phyloP scores from a whole-genome alignment of 768 basidiomycete species.

The Sporobolomyces roseus region DNA sequence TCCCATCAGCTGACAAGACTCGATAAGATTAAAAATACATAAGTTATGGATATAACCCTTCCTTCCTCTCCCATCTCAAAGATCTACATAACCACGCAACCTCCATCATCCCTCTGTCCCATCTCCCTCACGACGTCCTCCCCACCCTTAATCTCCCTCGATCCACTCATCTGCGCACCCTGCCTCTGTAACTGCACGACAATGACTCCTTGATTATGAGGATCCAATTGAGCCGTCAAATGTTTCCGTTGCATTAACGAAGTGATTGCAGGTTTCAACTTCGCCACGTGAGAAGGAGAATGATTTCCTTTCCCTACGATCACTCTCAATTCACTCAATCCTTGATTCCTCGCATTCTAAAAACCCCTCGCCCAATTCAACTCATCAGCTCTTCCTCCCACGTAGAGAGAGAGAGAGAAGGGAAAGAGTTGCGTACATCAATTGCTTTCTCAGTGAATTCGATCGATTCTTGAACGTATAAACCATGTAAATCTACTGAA shows the following conservation, averaged over 20 bases:
- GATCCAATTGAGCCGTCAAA: conserved; percentile 70
- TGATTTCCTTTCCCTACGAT: conserved; percentile 77
- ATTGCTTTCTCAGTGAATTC: conserved; percentile 67
- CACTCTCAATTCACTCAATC: conserved; percentile 64
- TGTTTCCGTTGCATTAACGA: conserved; percentile 71
- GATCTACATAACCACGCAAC: conserved; percentile 38
- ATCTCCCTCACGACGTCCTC: conserved; percentile 33
- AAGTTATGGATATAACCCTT: background rate
- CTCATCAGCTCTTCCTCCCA: background rate
- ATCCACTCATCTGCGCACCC: conserved; percentile 14
- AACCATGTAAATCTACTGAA: conserved; percentile 82
- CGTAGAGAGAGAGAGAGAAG: background rate
- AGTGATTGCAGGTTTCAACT: conserved; percentile 87
- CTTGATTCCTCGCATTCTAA: conserved; percentile 62
- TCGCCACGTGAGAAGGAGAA: conserved; percentile 68
- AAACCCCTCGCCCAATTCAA: background rate
- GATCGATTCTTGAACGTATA: conserved; percentile 91
- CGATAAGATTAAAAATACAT: background rate
- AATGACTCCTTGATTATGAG: conserved; percentile 75
- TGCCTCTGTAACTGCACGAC: conserved; percentile 64
- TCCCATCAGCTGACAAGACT: too few species aligned
- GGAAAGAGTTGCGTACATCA: conserved; percentile 1
- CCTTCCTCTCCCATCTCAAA: too few species aligned
- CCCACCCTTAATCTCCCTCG: conserved; percentile 9
- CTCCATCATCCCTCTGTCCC: conserved; percentile 15